A percentile compares a stretch with the other conserved stretches of the same genome.
phyloP scores from a whole-genome alignment of 192 early-diverging fungal genomes.

The Backusella parvicylindrica region DNA sequence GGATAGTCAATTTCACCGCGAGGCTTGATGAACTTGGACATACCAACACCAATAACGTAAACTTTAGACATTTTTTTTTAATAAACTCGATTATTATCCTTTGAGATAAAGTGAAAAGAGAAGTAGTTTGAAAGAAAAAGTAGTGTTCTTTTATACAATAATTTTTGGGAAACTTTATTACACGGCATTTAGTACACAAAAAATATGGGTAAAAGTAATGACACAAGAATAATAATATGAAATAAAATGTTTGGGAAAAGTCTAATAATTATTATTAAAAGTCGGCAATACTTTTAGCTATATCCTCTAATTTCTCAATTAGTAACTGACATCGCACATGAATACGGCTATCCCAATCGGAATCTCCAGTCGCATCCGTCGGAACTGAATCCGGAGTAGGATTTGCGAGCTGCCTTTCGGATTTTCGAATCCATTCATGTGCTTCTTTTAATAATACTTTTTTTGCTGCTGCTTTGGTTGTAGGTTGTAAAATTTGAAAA shows the following conservation, averaged over 20 bases:
- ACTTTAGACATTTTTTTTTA: neutral
- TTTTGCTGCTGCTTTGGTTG: neutral
- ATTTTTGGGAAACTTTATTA: neutral
- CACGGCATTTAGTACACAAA: neutral
- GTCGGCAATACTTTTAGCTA: neutral
- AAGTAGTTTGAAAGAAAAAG: neutral
- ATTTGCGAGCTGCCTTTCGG: conserved; percentile 2
- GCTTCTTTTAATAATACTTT: conserved; percentile 21
- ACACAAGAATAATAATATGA: neutral
- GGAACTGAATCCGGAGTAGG: conserved; percentile 4
- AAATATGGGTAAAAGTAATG: neutral
- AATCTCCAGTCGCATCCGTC: conserved; percentile 9
- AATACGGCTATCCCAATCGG: conserved; percentile 24
- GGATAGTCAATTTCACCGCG: conserved; percentile 49
- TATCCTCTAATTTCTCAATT: conserved; percentile 21
- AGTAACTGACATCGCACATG: conserved; percentile 34
- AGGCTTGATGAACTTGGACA: conserved; percentile 60
- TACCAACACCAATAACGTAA: conserved; percentile 53
- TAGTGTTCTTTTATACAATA: neutral
- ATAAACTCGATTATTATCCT: neutral
- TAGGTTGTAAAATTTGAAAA: neutral
- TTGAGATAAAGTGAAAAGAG: neutral
- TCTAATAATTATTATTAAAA: neutral
- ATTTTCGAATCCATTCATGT: conserved; percentile 16
- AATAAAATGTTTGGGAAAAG: neutral